phyloP scores from a whole-genome alignment of 1,139 yeast species.

The Debaryomycetaceae sp. region DNA sequence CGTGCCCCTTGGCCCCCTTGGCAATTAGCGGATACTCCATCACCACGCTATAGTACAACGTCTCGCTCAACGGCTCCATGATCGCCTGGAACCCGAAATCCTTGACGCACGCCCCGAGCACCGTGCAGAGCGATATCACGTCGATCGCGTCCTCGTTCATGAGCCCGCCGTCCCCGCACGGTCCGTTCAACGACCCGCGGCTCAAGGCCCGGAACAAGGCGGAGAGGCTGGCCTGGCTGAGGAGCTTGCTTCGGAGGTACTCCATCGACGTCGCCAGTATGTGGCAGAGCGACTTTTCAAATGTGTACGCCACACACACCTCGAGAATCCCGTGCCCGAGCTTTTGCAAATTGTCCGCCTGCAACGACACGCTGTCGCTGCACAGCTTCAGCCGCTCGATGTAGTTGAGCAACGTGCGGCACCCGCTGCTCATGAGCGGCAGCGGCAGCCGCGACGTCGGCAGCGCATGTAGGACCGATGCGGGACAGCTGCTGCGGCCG shows the following conservation, averaged over 20 bases:
- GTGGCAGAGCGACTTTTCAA: conserved; percentile 9
- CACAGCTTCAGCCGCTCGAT: conserved; percentile 62
- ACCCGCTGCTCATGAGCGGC: no score
- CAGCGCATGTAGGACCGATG: not conserved
- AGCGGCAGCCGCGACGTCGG: not conserved
- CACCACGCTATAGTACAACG: conserved; percentile 52
- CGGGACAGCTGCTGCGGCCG: not conserved
- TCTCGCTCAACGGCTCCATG: conserved; percentile 52
- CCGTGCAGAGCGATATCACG: conserved; percentile 39
- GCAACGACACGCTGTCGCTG: conserved; percentile 30
- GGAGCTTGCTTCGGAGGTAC: conserved; percentile 44
- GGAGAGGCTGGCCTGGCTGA: conserved; percentile 32
- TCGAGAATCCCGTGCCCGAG: conserved; percentile 49
- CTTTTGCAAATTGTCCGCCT: conserved; percentile 36
- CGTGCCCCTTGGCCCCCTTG: conserved; percentile 18
- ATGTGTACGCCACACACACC: conserved; percentile 45
- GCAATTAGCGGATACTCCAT: conserved; percentile 55
- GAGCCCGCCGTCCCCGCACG: no score
- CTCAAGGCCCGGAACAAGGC: conserved; percentile 42
- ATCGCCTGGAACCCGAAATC: conserved; percentile 72
- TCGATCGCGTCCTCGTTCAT: conserved; percentile 34
- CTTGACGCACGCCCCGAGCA: conserved; percentile 61
- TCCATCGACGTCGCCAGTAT: conserved; percentile 32
- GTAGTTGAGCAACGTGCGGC: conserved; percentile 15
- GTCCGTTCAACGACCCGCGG: conserved; percentile 21